These are phyloP conservation scores for Stellera chamaejasme DNA, from an alignment of 345 rosid genomes.

Conservation along the genomic window DNA sequence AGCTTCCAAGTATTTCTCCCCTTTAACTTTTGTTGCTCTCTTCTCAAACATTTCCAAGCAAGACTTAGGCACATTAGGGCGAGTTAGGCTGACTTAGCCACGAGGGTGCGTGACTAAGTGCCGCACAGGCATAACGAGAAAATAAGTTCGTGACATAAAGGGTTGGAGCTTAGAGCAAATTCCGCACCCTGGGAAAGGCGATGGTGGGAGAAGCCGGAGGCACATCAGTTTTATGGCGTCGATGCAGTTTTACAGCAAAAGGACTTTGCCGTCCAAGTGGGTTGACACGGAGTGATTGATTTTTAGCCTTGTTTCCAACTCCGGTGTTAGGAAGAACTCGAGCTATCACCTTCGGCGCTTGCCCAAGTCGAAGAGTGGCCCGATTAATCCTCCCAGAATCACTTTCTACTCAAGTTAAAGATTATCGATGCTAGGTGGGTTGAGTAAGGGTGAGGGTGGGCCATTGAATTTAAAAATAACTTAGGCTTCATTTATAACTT, in stretches of 20 bases:
- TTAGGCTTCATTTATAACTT: no score
- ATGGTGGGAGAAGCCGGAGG: slow-evolving; percentile 27
- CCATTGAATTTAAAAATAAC: no score
- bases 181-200: slow-evolving; percentile 39
- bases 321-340: slow-evolving; percentile 25
- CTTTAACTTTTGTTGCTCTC: no score
- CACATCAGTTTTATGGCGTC: slow-evolving; percentile 43
- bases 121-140: no score
- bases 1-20: no score
- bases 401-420: slow-evolving; percentile 31
- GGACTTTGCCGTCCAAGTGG: slow-evolving; percentile 89
- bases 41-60: no score
- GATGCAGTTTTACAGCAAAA: slow-evolving; percentile 74
- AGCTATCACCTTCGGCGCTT: slow-evolving; percentile 38
- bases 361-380: slow-evolving; percentile 85
- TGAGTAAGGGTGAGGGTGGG: no score
- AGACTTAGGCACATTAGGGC: no score
- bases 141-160: no score
- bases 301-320: slow-evolving; percentile 60
- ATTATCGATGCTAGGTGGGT: no score
- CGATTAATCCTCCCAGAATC: slow-evolving; percentile 52
- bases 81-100: no score
- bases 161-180: slow-evolving; percentile 89
- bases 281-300: slow-evolving; percentile 97
- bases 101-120: no score